phyloP scores from a whole-genome alignment of 2,329 filamentous ascomycete genomes.

The Colletotrichum sansevieriae region DNA sequence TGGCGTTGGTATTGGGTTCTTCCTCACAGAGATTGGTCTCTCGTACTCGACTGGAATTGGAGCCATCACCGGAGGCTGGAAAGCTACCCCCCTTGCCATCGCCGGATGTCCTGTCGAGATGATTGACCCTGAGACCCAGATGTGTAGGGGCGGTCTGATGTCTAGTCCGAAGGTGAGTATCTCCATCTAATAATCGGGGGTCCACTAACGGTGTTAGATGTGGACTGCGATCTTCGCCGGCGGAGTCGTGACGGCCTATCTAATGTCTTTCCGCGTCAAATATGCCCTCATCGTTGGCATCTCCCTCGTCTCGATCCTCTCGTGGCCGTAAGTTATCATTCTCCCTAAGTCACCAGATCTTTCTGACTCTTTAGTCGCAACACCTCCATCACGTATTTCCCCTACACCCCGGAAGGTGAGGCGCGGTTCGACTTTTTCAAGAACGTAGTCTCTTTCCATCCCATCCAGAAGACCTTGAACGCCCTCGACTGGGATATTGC shows the following conservation, averaged over 20 bases:
- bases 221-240: slow-evolving; percentile 90
- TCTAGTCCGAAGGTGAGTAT: slow-evolving; percentile 75
- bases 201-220: slow-evolving; percentile 61
- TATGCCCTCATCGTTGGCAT: slow-evolving; percentile 82
- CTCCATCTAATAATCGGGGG: slow-evolving; percentile 16
- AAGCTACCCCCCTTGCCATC: slow-evolving; percentile 78
- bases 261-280: slow-evolving; percentile 84
- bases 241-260: slow-evolving; percentile 81
- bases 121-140: slow-evolving; percentile 59
- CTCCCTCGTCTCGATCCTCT: slow-evolving; percentile 77
- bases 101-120: slow-evolving; percentile 77
- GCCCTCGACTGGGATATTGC: slow-evolving; percentile 76
- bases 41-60: slow-evolving; percentile 88
- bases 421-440: slow-evolving; percentile 79
- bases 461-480: slow-evolving; percentile 72
- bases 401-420: slow-evolving; percentile 73
- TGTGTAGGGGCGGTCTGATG: slow-evolving; percentile 76
- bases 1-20: slow-evolving; percentile 74
- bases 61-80: slow-evolving; percentile 76
- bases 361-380: slow-evolving; percentile 61
- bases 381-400: slow-evolving; percentile 80
- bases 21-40: slow-evolving; percentile 73
- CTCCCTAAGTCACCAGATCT: background rate
- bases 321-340: slow-evolving; percentile 73
- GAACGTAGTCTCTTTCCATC: slow-evolving; percentile 78